Conservation (phyloP, 2,329 filamentous ascomycete species). For the Talaromyces pinophilus region DNA sequence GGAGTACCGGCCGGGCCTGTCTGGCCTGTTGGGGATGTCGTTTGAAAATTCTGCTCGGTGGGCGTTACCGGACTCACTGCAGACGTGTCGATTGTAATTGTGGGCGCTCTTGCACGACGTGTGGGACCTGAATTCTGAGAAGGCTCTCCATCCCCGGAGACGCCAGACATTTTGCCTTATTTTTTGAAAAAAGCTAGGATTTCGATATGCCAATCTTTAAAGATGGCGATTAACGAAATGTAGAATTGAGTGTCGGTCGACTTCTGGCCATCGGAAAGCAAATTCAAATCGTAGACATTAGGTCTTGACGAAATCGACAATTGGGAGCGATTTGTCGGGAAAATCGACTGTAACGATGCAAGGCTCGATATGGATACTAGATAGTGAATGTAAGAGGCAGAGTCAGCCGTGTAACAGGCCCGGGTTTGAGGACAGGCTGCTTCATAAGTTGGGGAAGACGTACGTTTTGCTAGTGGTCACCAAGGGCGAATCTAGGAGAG, state of each 20-base stretch:
- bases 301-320: background rate
- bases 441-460: background rate
- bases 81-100: slow-evolving; percentile 60
- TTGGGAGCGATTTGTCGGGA: background rate
- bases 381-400: background rate
- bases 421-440: background rate
- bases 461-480: background rate
- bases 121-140: slow-evolving; percentile 35
- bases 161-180: slow-evolving; percentile 34
- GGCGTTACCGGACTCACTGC: slow-evolving; percentile 45
- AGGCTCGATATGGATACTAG: background rate
- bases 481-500: slow-evolving; percentile 6
- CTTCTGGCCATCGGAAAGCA: background rate
- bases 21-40: slow-evolving; percentile 34
- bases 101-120: slow-evolving; percentile 51
- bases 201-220: background rate
- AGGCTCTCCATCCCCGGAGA: slow-evolving; percentile 32
- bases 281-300: background rate
- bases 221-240: background rate
- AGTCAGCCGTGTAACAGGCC: background rate
- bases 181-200: background rate
- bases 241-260: background rate
- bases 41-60: slow-evolving; percentile 25
- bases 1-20: slow-evolving; percentile 38
- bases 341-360: background rate